phyloP scores from a whole-genome alignment of 495 filamentous ascomycete genomes.

The Lindgomyces ingoldianus region DNA sequence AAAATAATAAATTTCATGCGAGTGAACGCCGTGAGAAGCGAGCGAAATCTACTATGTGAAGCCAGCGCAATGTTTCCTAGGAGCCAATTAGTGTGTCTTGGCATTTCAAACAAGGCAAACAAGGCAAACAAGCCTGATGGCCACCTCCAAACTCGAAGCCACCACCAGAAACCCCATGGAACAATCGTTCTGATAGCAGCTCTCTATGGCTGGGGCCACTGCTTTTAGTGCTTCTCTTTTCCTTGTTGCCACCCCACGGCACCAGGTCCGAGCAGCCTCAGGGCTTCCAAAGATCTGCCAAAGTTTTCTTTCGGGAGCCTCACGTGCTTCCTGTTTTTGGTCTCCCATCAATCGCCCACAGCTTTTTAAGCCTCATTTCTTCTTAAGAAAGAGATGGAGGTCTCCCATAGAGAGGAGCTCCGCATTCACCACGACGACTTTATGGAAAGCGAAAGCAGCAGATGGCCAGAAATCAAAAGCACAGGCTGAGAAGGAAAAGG shows the following conservation, averaged over 20 bases:
- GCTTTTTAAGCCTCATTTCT: not conserved
- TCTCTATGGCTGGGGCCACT: not conserved
- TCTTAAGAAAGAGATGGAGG: not conserved
- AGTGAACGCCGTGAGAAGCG: too few relatives aligned
- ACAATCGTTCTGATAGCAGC: slow-evolving; percentile 1
- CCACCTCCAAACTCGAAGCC: not conserved
- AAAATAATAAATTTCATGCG: too few relatives aligned
- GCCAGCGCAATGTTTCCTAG: too few relatives aligned
- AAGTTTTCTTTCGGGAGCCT: not conserved
- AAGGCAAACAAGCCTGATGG: not conserved
- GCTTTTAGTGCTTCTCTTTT: not conserved
- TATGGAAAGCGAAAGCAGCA: too few relatives aligned
- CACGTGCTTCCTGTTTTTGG: slow-evolving; percentile 15
- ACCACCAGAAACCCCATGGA: not conserved
- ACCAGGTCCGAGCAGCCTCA: not conserved
- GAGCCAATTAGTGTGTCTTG: not conserved
- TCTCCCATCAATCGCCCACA: not conserved
- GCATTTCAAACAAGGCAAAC: not conserved
- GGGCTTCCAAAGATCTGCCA: not conserved
- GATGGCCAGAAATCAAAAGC: too few relatives aligned
- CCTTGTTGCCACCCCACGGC: not conserved
- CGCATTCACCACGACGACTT: not conserved
- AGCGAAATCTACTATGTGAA: too few relatives aligned
- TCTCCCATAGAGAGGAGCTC: not conserved
- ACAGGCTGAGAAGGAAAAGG: too few relatives aligned